Evolutionary conservation across 352 stramenopile species (phyloP).

Genomic region (Phytophthora citrophthora): DNA sequence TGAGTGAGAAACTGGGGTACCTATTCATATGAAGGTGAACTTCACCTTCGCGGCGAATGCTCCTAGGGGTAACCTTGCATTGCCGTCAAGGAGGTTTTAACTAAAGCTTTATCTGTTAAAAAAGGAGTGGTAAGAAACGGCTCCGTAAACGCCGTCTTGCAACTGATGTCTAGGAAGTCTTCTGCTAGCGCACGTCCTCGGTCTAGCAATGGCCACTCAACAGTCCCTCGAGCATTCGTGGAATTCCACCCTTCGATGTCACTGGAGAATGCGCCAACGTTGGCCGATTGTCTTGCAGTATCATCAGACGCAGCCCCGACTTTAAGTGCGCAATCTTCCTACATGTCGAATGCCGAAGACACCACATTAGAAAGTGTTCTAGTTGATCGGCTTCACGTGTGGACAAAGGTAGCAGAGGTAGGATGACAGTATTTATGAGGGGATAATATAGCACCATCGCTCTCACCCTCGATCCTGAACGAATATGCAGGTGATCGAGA

Average conservation of each 20-base stretch:
- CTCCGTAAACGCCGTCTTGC: background rate
- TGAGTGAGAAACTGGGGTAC: no score
- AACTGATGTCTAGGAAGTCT: slow-evolving; percentile 15
- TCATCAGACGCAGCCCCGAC: slow-evolving; percentile 2
- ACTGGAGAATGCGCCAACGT: slow-evolving; percentile 44
- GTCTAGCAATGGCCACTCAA: slow-evolving; percentile 8
- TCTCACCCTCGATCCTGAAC: background rate
- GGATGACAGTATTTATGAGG: background rate
- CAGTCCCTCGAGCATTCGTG: slow-evolving; percentile 33
- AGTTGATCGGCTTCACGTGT: slow-evolving; percentile 31
- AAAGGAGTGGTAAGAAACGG: background rate
- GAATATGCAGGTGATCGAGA: slow-evolving; percentile 34
- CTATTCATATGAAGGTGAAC: no score
- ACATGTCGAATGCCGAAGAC: slow-evolving; percentile 4
- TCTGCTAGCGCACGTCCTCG: background rate
- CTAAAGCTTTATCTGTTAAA: no score
- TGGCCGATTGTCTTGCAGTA: slow-evolving; percentile 33
- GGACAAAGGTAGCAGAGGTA: slow-evolving; percentile 48
- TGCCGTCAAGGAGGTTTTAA: no score
- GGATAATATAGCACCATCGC: background rate
- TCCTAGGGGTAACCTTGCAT: no score
- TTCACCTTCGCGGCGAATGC: no score
- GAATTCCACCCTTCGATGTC: slow-evolving; percentile 82
- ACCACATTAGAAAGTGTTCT: slow-evolving; percentile 33
- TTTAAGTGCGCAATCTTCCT: background rate